Base-by-base conservation (phyloP, 306 rosid species). In the Casuarina equisetifolia region DNA sequence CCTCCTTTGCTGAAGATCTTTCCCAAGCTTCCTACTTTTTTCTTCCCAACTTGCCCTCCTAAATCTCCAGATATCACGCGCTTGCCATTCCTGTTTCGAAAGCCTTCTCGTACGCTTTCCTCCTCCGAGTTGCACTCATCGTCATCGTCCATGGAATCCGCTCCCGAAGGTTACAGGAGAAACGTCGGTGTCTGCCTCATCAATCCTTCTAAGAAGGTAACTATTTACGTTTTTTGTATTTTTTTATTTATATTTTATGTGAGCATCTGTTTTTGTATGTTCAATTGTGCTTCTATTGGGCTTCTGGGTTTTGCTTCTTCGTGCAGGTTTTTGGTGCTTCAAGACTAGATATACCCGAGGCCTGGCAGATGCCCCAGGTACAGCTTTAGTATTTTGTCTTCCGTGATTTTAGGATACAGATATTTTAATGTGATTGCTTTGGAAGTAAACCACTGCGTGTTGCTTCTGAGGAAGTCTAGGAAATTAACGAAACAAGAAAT, bases 321-420 rank as follows among this genome's bases (percentile, higher is more conserved):
- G 0, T 12, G 64, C 81, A 84, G 89, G 77, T 88, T 44, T 92
- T 94, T 70, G 82, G 90, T 39, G 98, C 97, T 82, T 88, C 97
- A 11, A 86, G 98, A 84, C 79, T 94, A 20, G 97, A 90, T 82
- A 69, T 83, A 74, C 97, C 97, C 36, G 45, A 75, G 84, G 70
- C 93, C 43, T 92, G 98, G 98, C 97, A 94, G 90, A 94, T 94
- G 98, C 98, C 98, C 0, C 98, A 94, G 95, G 98, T 93, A 43
- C 80, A 58, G 45, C 10, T 75, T 12, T 48, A n/a, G 20, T 16
- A 43, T 42, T 3, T n/a, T n/a, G 36, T 20, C 15, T 49, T 25
- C 10, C 19, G n/a, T n/a, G n/a, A n/a, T n/a, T n/a, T n/a, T n/a
- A n/a, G n/a, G n/a, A n/a, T n/a, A n/a, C n/a, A n/a, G n/a, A n/a